phyloP scores from a whole-genome alignment of 139 green algal genomes.

The Pleodorina starrii region DNA sequence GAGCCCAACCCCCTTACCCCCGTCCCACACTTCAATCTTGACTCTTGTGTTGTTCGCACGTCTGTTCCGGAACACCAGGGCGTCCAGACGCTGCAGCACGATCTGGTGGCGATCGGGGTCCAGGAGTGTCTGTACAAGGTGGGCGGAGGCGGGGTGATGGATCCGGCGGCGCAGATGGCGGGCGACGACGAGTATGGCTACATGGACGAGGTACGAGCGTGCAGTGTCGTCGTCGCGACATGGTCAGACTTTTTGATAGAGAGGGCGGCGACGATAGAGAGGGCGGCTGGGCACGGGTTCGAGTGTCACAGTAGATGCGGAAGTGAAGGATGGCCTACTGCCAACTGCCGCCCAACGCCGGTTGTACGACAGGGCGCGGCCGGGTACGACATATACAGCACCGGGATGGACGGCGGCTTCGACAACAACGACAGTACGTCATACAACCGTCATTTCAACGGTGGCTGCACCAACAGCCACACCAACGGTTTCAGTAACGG shows the following conservation, averaged over 20 bases:
- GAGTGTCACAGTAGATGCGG: too few relatives aligned
- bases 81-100: slow-evolving; percentile 39
- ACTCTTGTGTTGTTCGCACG: too few relatives aligned
- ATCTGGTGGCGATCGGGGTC: slow-evolving; percentile 61
- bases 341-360: not conserved
- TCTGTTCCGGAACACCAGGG: slow-evolving; percentile 9
- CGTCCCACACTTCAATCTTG: too few relatives aligned
- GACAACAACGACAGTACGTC: not conserved
- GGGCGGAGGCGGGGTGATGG: not conserved
- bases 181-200: not conserved
- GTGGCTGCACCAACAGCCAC: not conserved
- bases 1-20: too few relatives aligned
- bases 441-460: not conserved
- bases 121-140: slow-evolving; percentile 59
- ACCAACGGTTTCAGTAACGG: not conserved
- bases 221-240: not conserved
- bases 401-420: not conserved
- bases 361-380: not conserved
- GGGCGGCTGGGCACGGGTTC: too few relatives aligned
- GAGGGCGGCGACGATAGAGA: too few relatives aligned
- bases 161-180: not conserved
- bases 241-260: too few relatives aligned
- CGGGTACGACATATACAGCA: not conserved
- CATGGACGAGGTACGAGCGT: not conserved
- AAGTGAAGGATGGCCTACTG: too few relatives aligned